Conservation (phyloP, 2,329 filamentous ascomycete species). For the Monilinia fructigena region DNA sequence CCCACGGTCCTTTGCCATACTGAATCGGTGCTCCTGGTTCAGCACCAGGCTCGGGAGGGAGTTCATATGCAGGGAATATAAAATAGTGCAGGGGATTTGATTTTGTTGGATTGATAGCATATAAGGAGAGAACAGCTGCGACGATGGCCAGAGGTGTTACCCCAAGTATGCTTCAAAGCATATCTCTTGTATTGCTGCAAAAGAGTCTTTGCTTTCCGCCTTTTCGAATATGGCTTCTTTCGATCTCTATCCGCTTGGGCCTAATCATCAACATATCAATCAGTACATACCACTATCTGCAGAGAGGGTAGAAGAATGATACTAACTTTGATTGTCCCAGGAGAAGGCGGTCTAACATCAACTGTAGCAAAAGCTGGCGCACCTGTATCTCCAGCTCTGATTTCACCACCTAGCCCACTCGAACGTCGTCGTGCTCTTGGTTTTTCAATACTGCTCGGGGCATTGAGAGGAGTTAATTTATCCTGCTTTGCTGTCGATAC, state of each 20-base stretch:
- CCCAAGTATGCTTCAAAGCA: conserved; percentile 57
- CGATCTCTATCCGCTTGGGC: conserved; percentile 38
- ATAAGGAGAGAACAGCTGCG: conserved; percentile 60
- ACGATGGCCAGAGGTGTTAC: conserved; percentile 66
- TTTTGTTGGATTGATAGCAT: conserved; percentile 70
- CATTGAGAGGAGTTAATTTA: conserved; percentile 19
- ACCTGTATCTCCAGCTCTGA: conserved; percentile 51
- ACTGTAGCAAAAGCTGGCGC: conserved; percentile 51
- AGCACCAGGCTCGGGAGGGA: conserved; percentile 50
- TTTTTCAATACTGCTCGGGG: conserved; percentile 28
- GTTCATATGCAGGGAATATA: conserved; percentile 85
- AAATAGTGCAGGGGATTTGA: conserved; percentile 78
- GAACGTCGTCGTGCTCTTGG: conserved; percentile 45
- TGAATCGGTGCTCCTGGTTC: conserved; percentile 53
- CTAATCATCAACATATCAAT: conserved; percentile 14
- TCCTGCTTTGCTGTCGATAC: conserved; percentile 18
- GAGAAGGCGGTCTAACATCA: conserved; percentile 36
- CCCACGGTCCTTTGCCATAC: conserved; percentile 83
- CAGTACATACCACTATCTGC: background rate
- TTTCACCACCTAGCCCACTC: conserved; percentile 51
- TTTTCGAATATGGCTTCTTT: conserved; percentile 40
- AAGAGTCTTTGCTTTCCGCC: conserved; percentile 40
- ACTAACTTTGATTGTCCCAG: conserved; percentile 34
- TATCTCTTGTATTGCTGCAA: conserved; percentile 49
- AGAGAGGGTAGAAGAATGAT: background rate